Percentiles rank a stretch among this genome's conserved stretches.
Conservation (phyloP, 208 protist species). For the Herpetomonas tarakana region DNA sequence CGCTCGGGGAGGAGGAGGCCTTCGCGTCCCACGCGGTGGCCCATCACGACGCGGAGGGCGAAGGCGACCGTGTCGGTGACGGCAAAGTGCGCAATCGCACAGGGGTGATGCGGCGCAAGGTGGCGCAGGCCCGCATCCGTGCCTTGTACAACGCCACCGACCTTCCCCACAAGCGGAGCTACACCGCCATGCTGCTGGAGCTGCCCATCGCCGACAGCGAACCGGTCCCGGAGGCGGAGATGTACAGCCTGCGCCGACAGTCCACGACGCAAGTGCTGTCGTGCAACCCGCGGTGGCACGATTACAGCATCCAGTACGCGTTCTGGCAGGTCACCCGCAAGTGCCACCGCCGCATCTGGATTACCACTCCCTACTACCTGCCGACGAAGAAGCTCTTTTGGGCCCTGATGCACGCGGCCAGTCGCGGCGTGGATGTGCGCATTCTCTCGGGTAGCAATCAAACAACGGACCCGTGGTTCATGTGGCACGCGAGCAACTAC, state of each 20-base stretch:
- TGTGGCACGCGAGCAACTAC: constrained; percentile 89
- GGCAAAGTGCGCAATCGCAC: not conserved
- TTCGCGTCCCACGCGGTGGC: not conserved
- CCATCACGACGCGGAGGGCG: not conserved
- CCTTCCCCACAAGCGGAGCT: constrained; percentile 50
- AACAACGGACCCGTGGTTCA: constrained; percentile 91
- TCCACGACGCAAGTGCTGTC: constrained; percentile 77
- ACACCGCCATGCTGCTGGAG: constrained; percentile 34
- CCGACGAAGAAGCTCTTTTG: constrained; percentile 77
- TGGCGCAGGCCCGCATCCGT: constrained; percentile 31
- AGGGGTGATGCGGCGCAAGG: constrained; percentile 47
- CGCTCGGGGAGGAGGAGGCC: not conserved
- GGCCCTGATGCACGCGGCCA: constrained; percentile 70
- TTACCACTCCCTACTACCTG: constrained; percentile 92
- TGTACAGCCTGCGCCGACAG: constrained; percentile 37
- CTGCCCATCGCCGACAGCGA: constrained; percentile 53
- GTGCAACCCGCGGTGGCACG: constrained; percentile 82
- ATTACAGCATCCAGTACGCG: constrained; percentile 89
- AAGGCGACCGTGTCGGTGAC: not conserved
- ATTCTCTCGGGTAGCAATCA: constrained; percentile 78
- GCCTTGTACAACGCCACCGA: constrained; percentile 32
- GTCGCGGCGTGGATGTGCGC: constrained; percentile 87
- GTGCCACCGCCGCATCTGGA: constrained; percentile 80
- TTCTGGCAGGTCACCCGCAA: constrained; percentile 84
- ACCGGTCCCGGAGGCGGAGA: constrained; percentile 67